Percentiles rank a stretch among this genome's conserved stretches.
These are phyloP conservation scores for Aspergillus candidus DNA, from an alignment of 2,329 filamentous ascomycete genomes.

Conservation along the genomic window DNA sequence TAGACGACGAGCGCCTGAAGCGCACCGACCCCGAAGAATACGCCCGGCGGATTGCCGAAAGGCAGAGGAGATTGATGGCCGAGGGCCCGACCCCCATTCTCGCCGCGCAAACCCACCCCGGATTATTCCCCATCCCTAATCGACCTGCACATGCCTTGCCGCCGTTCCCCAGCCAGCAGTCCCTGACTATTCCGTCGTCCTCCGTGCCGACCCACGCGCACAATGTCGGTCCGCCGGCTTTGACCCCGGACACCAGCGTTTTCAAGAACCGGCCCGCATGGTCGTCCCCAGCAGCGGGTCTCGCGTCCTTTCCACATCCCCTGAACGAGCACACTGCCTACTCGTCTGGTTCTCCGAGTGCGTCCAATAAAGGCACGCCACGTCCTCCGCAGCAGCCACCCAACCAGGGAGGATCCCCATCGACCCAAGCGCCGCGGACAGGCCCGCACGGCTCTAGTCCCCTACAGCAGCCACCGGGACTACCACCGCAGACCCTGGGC, in stretches of 20 bases:
- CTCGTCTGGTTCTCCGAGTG: too few species aligned
- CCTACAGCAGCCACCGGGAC: too few species aligned
- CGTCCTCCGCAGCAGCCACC: too few species aligned
- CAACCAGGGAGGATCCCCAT: too few species aligned
- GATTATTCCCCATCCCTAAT: neutral
- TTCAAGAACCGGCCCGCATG: neutral
- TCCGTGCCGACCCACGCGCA: conserved; percentile 6
- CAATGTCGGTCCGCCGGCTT: conserved; percentile 16
- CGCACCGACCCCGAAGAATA: conserved; percentile 34
- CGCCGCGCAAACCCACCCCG: neutral
- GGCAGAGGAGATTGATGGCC: conserved; percentile 5
- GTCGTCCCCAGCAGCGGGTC: too few species aligned
- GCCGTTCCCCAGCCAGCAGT: neutral
- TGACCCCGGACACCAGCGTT: conserved; percentile 19
- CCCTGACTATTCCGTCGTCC: neutral
- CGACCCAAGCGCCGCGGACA: too few species aligned
- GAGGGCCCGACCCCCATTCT: neutral
- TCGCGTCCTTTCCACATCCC: too few species aligned
- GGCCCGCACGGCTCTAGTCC: too few species aligned
- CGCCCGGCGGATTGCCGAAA: conserved; percentile 16
- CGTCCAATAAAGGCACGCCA: too few species aligned
- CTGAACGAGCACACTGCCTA: too few species aligned
- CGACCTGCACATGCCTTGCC: neutral
- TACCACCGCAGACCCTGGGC: too few species aligned
- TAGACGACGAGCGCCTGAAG: conserved; percentile 36